Conservation (phyloP, 2,329 filamentous ascomycete genomes). For the Ilyonectria sp. region DNA sequence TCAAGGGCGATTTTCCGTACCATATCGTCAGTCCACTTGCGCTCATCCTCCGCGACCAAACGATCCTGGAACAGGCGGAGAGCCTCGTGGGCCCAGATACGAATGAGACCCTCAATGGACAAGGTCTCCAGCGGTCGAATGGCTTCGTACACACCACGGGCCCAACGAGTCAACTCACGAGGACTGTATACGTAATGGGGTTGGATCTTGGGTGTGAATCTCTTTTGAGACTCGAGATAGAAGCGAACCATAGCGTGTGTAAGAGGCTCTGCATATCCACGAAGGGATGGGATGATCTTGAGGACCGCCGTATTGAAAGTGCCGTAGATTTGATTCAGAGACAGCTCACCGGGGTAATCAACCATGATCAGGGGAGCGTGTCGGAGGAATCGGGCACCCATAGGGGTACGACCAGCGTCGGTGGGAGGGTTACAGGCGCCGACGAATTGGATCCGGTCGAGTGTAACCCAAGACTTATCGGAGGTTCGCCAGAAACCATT, state of each 20-base stretch:
- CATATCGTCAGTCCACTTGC: slow-evolving; percentile 93
- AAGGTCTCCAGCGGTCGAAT: slow-evolving; percentile 92
- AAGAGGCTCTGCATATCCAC: slow-evolving; percentile 93
- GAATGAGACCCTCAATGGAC: slow-evolving; percentile 89
- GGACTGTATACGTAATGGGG: slow-evolving; percentile 99
- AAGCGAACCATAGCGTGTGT: slow-evolving; percentile 98
- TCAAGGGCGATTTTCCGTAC: slow-evolving; percentile 90
- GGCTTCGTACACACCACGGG: slow-evolving; percentile 96
- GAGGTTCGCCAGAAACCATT: slow-evolving; percentile 99
- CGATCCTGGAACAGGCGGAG: slow-evolving; percentile 97
- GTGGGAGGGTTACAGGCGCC: slow-evolving; percentile 99
- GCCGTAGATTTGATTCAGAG: slow-evolving; percentile 96
- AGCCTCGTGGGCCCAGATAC: slow-evolving; percentile 99
- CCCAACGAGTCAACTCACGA: slow-evolving; percentile 97
- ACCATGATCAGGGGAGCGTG: slow-evolving; percentile 99
- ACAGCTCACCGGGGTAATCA: slow-evolving; percentile 96
- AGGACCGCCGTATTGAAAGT: slow-evolving; percentile 97
- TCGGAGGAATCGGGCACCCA: slow-evolving; percentile 93
- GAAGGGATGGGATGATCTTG: slow-evolving; percentile 95
- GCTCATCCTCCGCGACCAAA: slow-evolving; percentile 93
- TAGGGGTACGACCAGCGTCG: slow-evolving; percentile 94
- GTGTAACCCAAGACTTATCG: slow-evolving; percentile 97
- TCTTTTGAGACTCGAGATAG: slow-evolving; percentile 93
- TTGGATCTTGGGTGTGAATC: slow-evolving; percentile 96
- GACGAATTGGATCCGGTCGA: slow-evolving; percentile 98